Conservation (phyloP, 1,284 basidiomycete genomes). For the Austroboletus rostrupii region DNA sequence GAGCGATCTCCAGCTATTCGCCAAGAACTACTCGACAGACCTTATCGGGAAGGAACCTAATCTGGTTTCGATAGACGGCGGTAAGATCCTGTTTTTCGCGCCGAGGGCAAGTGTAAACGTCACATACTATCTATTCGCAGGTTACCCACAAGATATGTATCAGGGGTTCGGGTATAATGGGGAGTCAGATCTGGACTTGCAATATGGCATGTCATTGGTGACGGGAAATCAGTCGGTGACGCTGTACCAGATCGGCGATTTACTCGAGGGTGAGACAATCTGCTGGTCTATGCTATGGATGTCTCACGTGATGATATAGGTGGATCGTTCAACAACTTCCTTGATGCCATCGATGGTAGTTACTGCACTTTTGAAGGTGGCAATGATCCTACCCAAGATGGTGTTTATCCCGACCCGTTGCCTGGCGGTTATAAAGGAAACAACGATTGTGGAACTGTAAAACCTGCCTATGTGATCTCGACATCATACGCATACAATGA, state of each 20-base stretch:
- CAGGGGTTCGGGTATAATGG: slow-evolving; percentile 41
- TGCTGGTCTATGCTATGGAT: neutral
- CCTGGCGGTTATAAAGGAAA: slow-evolving; percentile 41
- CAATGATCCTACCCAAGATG: slow-evolving; percentile 46
- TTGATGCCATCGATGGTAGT: slow-evolving; percentile 45
- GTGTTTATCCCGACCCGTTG: slow-evolving; percentile 47
- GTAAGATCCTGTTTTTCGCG: slow-evolving; percentile 16
- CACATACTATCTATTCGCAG: slow-evolving; percentile 8
- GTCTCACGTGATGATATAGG: slow-evolving; percentile 20
- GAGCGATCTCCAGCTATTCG: slow-evolving; percentile 45
- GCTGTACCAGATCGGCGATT: slow-evolving; percentile 46
- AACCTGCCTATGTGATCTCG: slow-evolving; percentile 49
- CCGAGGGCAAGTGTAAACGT: neutral
- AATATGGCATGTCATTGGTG: slow-evolving; percentile 46
- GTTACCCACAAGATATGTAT: slow-evolving; percentile 28
- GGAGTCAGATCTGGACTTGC: slow-evolving; percentile 53
- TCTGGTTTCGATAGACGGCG: slow-evolving; percentile 44
- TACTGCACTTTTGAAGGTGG: slow-evolving; percentile 63
- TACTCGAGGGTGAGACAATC: slow-evolving; percentile 29
- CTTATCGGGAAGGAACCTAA: slow-evolving; percentile 35
- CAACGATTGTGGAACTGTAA: slow-evolving; percentile 47
- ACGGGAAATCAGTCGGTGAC: slow-evolving; percentile 37
- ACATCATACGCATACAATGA: slow-evolving; percentile 51
- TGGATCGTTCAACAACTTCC: slow-evolving; percentile 42
- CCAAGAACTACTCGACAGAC: slow-evolving; percentile 31